Percentiles rank a stretch among this genome's conserved stretches.
Evolutionary conservation across 495 filamentous ascomycete species (phyloP).

Genomic region (Viridothelium virens): DNA sequence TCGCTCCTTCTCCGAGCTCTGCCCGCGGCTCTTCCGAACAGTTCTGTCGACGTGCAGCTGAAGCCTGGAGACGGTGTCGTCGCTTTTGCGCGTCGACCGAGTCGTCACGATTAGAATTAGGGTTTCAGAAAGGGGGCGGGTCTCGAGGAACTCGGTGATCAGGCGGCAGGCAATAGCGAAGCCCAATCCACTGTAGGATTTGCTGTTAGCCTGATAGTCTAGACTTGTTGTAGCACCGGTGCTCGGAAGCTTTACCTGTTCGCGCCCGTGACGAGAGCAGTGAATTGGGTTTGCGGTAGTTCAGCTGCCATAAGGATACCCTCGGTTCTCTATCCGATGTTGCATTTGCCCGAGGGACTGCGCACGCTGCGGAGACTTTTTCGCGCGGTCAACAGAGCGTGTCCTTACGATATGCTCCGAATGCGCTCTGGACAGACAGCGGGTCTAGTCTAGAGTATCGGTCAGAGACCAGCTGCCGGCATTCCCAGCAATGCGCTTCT

Average conservation of each 20-base stretch:
- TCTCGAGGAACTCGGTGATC: constrained; percentile 79
- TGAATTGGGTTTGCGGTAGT: constrained; percentile 20
- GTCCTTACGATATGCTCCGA: too few relatives aligned
- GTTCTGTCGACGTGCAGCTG: constrained; percentile 42
- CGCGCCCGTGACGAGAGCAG: constrained; percentile 62
- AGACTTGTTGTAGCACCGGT: neutral
- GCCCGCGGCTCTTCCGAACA: constrained; percentile 12
- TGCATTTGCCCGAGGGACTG: too few relatives aligned
- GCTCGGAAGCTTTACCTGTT: constrained; percentile 51
- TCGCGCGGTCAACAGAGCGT: too few relatives aligned
- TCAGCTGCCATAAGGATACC: neutral
- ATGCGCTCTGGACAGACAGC: too few relatives aligned
- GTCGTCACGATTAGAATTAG: constrained; percentile 62
- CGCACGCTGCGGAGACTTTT: too few relatives aligned
- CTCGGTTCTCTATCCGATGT: neutral
- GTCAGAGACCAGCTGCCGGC: too few relatives aligned
- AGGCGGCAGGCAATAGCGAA: constrained; percentile 79
- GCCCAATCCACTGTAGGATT: constrained; percentile 68
- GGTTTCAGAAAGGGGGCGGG: constrained; percentile 52
- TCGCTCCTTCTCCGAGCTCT: constrained; percentile 34
- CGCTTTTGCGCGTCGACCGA: constrained; percentile 51
- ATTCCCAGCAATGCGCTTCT: too few relatives aligned
- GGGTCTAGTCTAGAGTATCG: too few relatives aligned
- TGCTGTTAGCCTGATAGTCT: constrained; percentile 4
- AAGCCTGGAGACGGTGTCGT: constrained; percentile 49